phyloP scores from a whole-genome alignment of 2,329 filamentous ascomycete species.

The Fusarium annulatum region DNA sequence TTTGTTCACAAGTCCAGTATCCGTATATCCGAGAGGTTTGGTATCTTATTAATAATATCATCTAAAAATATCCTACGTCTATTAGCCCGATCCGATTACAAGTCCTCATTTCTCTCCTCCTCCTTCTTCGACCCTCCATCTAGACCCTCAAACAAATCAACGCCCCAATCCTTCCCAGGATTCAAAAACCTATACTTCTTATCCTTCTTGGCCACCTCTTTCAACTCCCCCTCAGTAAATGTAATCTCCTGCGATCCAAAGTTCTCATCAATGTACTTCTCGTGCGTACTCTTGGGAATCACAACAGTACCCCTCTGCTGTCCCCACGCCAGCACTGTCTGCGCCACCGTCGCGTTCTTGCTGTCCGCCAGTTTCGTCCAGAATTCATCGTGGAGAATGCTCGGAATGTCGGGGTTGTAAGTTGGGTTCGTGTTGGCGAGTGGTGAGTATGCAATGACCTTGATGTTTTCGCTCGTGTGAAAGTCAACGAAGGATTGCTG shows the following conservation, averaged over 20 bases:
- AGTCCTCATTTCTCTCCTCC: slow-evolving; percentile 17
- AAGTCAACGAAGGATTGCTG: slow-evolving; percentile 44
- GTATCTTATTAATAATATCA: not conserved
- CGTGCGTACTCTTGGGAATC: slow-evolving; percentile 36
- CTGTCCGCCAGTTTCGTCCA: slow-evolving; percentile 26
- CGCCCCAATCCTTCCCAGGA: slow-evolving; percentile 53
- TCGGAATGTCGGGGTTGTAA: slow-evolving; percentile 34
- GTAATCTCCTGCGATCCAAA: slow-evolving; percentile 24
- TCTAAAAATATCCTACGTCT: not conserved
- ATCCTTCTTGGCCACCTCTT: slow-evolving; percentile 44
- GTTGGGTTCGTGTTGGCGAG: slow-evolving; percentile 40
- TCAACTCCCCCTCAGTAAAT: slow-evolving; percentile 47
- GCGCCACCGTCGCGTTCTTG: slow-evolving; percentile 39
- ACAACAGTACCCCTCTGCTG: slow-evolving; percentile 36
- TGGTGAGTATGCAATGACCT: slow-evolving; percentile 39
- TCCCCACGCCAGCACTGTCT: slow-evolving; percentile 39
- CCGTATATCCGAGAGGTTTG: not conserved
- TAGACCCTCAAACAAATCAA: slow-evolving; percentile 53
- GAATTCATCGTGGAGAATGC: slow-evolving; percentile 33
- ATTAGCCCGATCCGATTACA: not conserved
- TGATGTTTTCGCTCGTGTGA: slow-evolving; percentile 45
- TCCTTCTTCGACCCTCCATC: slow-evolving; percentile 49
- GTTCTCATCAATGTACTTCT: slow-evolving; percentile 37
- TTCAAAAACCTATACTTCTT: slow-evolving; percentile 52
- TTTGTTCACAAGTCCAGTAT: not conserved